Base-by-base conservation (phyloP, 2,329 filamentous ascomycete genomes). In the Paecilomyces sp. region DNA sequence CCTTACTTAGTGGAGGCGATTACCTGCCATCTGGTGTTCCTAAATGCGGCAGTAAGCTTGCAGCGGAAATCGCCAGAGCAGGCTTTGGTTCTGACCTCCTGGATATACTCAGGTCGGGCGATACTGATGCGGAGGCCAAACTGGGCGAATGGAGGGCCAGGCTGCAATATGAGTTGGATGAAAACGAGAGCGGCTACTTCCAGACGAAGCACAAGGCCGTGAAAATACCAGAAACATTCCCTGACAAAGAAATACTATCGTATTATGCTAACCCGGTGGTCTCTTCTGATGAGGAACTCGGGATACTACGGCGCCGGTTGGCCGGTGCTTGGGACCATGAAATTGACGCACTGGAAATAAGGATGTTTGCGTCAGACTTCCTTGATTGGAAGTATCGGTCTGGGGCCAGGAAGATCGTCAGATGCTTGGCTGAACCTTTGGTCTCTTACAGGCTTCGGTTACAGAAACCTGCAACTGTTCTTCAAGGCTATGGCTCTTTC, bases 1-100 rank as follows among this genome's bases (percentile, higher is more conserved):
- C 94, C 0, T 79, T 99, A 62, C 92, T 99, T 84, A 97, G 92
- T 66, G 94, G 94, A 6, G 94, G 94, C 6, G 94, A 99, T 74
- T 99, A 99, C 67, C 80, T 93, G 0, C 90, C 92, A 0, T 90
- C 91, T 58, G 94, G 94, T 0, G 88, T 99, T 15, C 87, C 90
- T 0, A 89, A 90, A 3, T 96, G 92, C 66, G 94, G 94, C 1
- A 85, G 91, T 55, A 96, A 93, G 70, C 81, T 92, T 11, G 93
- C 94, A 0, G 94, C 90, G 65, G 91, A 97, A 71, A 95, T 94
- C 58, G 92, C 92, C 34, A 85, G 85, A 67, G 94, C 91, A 57
- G 92, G 92, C 0, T 97, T 93, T 73, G 94, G 93, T 1, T 84
- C 81, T 60, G 84, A 88, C 36, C 77, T 97, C 3, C 2, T 77